Base-by-base conservation (phyloP, 2,329 filamentous ascomycete species). In the Paecilomyces sp. region DNA sequence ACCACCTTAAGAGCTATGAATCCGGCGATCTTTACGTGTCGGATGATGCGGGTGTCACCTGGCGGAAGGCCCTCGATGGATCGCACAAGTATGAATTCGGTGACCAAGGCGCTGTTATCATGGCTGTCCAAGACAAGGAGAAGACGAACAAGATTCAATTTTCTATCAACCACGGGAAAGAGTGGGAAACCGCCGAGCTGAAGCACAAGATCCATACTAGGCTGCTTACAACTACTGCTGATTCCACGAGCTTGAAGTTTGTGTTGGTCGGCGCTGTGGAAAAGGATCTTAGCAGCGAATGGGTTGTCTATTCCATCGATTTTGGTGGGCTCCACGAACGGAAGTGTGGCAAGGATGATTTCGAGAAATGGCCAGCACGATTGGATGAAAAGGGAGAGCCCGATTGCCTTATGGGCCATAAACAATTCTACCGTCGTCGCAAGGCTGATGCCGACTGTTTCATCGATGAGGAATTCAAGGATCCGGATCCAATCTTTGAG, bases 31-130 rank as follows among this genome's bases (percentile, higher is more conserved):
- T 96, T 1, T 97, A 87, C 70, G 86, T 97, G 28, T 99, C 94
- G 0, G 90, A 96, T 69, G 87, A 97, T 74, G 93, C 92, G 22
- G 94, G 94, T 50, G 77, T 91, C 61, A 92, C 87, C 1, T 99
- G 95, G 94, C 85, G 80, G 41, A 80, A 87, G 70, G 84, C 75
- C 18, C 81, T 90, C 4, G 81, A 92, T 15, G 90, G 91, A 22
- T 89, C 92, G 12, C 92, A 97, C 77, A 94, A 95, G 73, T 99
- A 96, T 74, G 92, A 97, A 70, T 95, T 97, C 72, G 94, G 94
- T 57, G 93, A 97, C 67, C 89, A 95, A 65, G 94, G 94, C 1
- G 92, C 92, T 15, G 84, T 99, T 22, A 79, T 99, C 31, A 83
- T 97, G 31, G 94, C 94, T 3, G 81, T 97, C 41, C 82, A 84